Evolutionary conservation across 257 asterid genomes (phyloP).

Genomic region (Nicotiana paniculata): DNA sequence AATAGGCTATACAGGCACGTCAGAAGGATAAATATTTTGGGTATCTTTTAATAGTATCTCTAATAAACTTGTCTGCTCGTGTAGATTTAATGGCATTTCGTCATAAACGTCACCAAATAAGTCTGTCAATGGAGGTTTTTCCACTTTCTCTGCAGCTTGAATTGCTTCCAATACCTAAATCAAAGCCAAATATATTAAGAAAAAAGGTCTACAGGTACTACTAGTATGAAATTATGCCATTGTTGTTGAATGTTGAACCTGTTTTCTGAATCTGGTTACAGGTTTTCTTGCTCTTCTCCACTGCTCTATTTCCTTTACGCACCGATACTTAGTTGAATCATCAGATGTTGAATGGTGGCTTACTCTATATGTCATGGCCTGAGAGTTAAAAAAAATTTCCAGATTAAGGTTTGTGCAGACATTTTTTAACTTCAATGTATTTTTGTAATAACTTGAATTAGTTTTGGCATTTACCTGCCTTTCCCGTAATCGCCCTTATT

Average conservation of each 20-base stretch:
- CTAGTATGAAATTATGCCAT: neutral
- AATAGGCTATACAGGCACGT: constrained; percentile 54
- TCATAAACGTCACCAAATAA: constrained; percentile 69
- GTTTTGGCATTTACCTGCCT: constrained; percentile 38
- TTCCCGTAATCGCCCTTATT: constrained; percentile 44
- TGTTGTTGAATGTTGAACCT: constrained; percentile 32
- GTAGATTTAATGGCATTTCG: constrained; percentile 43
- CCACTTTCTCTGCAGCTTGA: constrained; percentile 53
- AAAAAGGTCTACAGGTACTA: too few relatives aligned
- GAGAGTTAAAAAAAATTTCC: neutral
- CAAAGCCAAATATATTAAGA: too few relatives aligned
- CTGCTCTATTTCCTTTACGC: constrained; percentile 56
- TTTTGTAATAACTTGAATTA: neutral
- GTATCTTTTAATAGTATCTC: constrained; percentile 50
- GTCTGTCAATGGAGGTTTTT: constrained; percentile 49
- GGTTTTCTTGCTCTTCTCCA: constrained; percentile 64
- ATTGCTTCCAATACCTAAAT: constrained; percentile 58
- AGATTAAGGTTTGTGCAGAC: too few relatives aligned
- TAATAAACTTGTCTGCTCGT: constrained; percentile 63
- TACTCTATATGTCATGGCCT: constrained; percentile 80
- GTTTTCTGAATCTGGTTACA: constrained; percentile 46
- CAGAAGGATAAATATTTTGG: constrained; percentile 48
- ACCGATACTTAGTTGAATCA: constrained; percentile 87
- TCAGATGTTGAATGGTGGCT: constrained; percentile 93
- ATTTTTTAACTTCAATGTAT: neutral